Percentiles rank a stretch among this genome's conserved stretches.
Evolutionary conservation across 139 green algal genomes (phyloP).

Genomic region (Auxenochlorella pyrenoidosa): DNA sequence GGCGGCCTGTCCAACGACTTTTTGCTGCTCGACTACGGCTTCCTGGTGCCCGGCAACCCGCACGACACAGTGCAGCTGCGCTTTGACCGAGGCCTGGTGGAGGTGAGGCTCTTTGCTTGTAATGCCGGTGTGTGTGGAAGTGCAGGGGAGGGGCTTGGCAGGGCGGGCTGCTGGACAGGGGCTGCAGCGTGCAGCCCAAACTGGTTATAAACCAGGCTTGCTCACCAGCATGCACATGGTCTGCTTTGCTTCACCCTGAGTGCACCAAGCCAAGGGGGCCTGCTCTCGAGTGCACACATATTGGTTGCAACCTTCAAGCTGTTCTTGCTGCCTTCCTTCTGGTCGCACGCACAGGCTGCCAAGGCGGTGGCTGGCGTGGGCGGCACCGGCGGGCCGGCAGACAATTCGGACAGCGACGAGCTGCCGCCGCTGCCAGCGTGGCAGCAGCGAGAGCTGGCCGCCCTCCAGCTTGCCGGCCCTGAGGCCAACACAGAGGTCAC

Average conservation of each 20-base stretch:
- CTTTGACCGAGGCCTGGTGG: conserved; percentile 74
- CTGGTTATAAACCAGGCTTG: no score
- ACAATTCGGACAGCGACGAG: neutral
- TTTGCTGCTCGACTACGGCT: conserved; percentile 91
- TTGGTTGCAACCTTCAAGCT: no score
- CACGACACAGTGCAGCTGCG: conserved; percentile 81
- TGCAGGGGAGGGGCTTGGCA: no score
- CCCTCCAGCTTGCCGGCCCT: conserved; percentile 51
- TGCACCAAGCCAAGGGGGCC: no score
- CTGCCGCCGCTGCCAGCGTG: conserved; percentile 58
- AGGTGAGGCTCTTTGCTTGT: conserved; percentile 27
- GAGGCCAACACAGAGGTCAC: conserved; percentile 51
- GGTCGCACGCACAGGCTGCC: conserved; percentile 48
- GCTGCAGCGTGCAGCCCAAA: no score
- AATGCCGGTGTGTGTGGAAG: no score
- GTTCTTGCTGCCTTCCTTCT: neutral
- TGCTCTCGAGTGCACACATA: no score
- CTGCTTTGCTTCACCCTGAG: no score
- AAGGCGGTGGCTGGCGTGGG: conserved; percentile 49
- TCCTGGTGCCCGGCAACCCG: conserved; percentile 80
- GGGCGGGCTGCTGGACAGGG: no score
- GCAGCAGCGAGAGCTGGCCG: conserved; percentile 50
- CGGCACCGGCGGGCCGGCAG: neutral
- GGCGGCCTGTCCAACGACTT: conserved; percentile 88
- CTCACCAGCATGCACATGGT: no score